A percentile compares a stretch with the other conserved stretches of the same genome.
phyloP scores from a whole-genome alignment of 1,284 basidiomycete species.

The Naganishia cerealis region DNA sequence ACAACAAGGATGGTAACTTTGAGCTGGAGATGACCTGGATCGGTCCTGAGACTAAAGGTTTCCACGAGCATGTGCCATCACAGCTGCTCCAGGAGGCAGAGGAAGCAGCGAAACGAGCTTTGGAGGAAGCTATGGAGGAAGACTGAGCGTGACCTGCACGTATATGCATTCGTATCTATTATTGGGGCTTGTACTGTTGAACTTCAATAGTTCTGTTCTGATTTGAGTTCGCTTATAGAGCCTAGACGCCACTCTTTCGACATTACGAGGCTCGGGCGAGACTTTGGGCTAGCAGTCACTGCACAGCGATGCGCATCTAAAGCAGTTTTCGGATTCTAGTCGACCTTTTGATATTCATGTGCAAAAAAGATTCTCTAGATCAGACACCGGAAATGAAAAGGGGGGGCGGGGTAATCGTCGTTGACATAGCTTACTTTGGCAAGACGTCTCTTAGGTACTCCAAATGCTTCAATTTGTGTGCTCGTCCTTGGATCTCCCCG shows the following conservation, averaged over 20 bases:
- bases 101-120: slow-evolving; percentile 78
- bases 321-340: slow-evolving; percentile 17
- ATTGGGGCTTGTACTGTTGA: not conserved
- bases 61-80: slow-evolving; percentile 79
- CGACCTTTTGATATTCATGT: not conserved
- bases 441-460: slow-evolving; percentile 87
- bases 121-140: slow-evolving; percentile 81
- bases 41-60: slow-evolving; percentile 75
- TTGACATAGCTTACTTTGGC: slow-evolving; percentile 63
- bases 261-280: too few relatives aligned
- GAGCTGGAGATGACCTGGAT: slow-evolving; percentile 99
- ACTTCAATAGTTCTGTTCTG: not conserved
- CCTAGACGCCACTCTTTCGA: too few relatives aligned
- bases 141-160: slow-evolving; percentile 44
- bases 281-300: not conserved
- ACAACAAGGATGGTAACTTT: slow-evolving; percentile 83
- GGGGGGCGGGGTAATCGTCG: not conserved
- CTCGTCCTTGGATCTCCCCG: slow-evolving; percentile 77
- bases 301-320: not conserved
- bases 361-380: not conserved
- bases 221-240: not conserved
- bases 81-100: slow-evolving; percentile 85
- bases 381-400: not conserved
- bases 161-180: not conserved
- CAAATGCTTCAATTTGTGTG: slow-evolving; percentile 78